phyloP scores from a whole-genome alignment of 805 yeast species.

The Yarrowia divulgata region DNA sequence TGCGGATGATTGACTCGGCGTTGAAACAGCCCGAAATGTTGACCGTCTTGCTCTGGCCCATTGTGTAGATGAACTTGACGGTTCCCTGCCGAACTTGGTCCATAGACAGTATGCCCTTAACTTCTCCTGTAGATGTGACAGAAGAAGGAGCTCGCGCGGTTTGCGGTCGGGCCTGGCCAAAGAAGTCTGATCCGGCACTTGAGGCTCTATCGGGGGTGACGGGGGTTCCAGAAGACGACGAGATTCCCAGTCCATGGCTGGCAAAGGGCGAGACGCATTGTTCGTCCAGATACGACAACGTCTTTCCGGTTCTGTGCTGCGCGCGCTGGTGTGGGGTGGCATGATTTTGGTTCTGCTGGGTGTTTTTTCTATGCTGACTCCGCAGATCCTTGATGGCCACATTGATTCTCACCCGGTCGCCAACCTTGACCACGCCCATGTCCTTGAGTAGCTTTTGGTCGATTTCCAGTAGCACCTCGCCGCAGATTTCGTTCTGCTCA shows the following conservation, averaged over 20 bases:
- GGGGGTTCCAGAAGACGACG: constrained; percentile 27
- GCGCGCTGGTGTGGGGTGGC: background rate
- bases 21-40: constrained; percentile 81
- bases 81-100: constrained; percentile 50
- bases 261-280: constrained; percentile 44
- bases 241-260: constrained; percentile 23
- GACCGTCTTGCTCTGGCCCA: constrained; percentile 72
- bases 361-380: constrained; percentile 40
- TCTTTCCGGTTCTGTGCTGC: constrained; percentile 37
- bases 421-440: constrained; percentile 76
- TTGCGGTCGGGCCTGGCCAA: background rate
- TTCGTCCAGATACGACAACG: constrained; percentile 42
- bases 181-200: constrained; percentile 14
- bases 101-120: constrained; percentile 51
- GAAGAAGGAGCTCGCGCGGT: background rate
- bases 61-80: constrained; percentile 75
- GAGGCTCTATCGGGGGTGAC: constrained; percentile 8
- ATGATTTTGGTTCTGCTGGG: constrained; percentile 8
- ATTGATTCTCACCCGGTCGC: constrained; percentile 79
- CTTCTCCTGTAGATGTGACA: background rate
- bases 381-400: constrained; percentile 61
- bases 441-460: constrained; percentile 72
- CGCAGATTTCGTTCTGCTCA: constrained; percentile 60
- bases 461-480: constrained; percentile 63
- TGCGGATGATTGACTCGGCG: constrained; percentile 77